Evolutionary conservation across 2,329 filamentous ascomycete genomes (phyloP).

Genomic region (Pseudocercospora fuligena): DNA sequence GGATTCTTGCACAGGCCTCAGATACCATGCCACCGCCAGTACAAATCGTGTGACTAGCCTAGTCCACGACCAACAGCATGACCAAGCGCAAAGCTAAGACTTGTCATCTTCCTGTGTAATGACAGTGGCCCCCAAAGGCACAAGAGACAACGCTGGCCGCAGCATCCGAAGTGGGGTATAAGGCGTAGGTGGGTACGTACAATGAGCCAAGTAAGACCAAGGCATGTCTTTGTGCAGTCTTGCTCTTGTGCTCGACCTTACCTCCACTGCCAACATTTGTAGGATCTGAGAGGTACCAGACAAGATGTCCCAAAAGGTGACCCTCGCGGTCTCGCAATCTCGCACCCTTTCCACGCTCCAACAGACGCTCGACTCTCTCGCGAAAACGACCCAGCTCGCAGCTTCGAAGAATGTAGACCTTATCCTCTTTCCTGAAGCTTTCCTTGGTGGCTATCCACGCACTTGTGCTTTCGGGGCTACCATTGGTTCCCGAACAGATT

Average conservation of each 20-base stretch:
- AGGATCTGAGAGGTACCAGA: neutral
- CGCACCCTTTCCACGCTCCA: conserved; percentile 53
- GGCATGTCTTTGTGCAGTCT: neutral
- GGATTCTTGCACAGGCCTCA: neutral
- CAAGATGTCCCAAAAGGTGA: conserved; percentile 47
- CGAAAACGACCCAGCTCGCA: conserved; percentile 67
- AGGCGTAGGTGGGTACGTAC: neutral
- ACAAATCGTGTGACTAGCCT: neutral
- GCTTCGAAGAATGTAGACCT: conserved; percentile 66
- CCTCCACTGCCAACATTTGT: neutral
- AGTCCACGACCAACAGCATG: neutral
- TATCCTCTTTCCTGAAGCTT: conserved; percentile 89
- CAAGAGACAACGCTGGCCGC: neutral
- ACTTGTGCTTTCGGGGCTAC: conserved; percentile 76
- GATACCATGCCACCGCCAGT: neutral
- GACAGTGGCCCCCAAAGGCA: neutral
- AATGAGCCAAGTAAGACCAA: neutral
- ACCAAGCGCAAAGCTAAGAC: neutral
- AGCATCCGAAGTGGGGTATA: neutral
- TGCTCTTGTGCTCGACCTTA: neutral
- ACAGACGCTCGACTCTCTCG: conserved; percentile 69
- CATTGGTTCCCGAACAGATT: conserved; percentile 69
- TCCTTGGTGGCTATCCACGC: conserved; percentile 87
- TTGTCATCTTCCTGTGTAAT: neutral
- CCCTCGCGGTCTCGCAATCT: conserved; percentile 55